These are phyloP conservation scores for Elongisporangium undulatum DNA, from an alignment of 352 stramenopile genomes.

Conservation along the genomic window DNA sequence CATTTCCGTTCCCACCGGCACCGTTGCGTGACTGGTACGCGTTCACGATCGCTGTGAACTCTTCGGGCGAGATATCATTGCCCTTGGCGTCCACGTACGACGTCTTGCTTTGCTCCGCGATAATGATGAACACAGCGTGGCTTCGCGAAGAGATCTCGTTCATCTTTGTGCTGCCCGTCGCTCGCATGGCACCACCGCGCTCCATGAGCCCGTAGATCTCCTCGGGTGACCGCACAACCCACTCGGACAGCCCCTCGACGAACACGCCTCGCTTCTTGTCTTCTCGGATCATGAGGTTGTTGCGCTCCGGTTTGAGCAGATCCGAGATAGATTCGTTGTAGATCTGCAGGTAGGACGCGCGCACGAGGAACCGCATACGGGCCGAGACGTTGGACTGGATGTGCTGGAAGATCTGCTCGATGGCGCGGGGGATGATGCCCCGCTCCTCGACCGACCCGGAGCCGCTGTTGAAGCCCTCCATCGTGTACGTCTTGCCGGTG, in stretches of 20 bases:
- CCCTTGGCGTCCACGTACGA: constrained; percentile 84
- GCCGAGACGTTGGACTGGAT: constrained; percentile 87
- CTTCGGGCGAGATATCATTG: constrained; percentile 74
- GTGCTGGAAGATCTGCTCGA: constrained; percentile 94
- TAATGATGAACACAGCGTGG: constrained; percentile 95
- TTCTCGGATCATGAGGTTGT: constrained; percentile 92
- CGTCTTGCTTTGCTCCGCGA: constrained; percentile 91
- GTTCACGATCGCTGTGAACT: constrained; percentile 84
- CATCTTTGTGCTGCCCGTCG: constrained; percentile 86
- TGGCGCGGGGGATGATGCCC: constrained; percentile 97
- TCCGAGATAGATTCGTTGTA: constrained; percentile 96
- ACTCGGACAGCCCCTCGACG: constrained; percentile 93
- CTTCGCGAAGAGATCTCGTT: constrained; percentile 85
- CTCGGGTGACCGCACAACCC: constrained; percentile 89
- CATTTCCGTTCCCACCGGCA: constrained; percentile 1
- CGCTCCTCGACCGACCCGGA: constrained; percentile 87
- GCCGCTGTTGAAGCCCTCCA: constrained; percentile 93
- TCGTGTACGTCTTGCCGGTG: constrained; percentile 95
- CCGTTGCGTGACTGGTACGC: constrained; percentile 56
- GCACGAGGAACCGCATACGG: constrained; percentile 88
- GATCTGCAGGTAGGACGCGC: constrained; percentile 92
- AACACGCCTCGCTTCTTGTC: constrained; percentile 92
- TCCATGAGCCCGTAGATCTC: constrained; percentile 96
- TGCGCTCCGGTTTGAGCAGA: constrained; percentile 90
- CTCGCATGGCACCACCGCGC: constrained; percentile 76